Evolutionary conservation across 371 early-diverging fungal species (phyloP), one percentile per base, ranked within the genome.

Genomic region (Mortierella sp.): DNA sequence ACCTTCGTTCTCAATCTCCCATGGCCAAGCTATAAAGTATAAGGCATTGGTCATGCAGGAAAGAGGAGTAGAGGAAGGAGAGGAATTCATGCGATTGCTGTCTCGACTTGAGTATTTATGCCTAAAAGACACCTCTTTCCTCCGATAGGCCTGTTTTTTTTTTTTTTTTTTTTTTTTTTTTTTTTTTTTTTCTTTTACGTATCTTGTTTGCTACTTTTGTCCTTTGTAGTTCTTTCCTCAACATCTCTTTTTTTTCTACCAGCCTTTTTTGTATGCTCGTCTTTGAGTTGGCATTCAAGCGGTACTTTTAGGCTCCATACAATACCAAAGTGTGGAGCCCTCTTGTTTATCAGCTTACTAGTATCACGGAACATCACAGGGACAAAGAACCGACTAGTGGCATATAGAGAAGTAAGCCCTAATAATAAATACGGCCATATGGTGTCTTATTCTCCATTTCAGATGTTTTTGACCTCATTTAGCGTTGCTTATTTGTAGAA

Each of bases 1-100:
- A 73, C 4, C 44, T 80, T n/a, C 60, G 58, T n/a, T n/a, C 23
- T 11, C 45, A 37, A 2, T 50, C 60, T 15, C 50, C 53, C 43
- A 57, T 37, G 2, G 68, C 80, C 37, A 79, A 73, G 64, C 60
- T 79, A 37, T 76, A 71, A 66, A 60, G 16, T 21, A 30, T n/a
- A 15, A 28, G 16, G 57, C 9, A 28, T 51, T 51, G 51, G 7
- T n/a, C n/a, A n/a, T n/a, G n/a, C n/a, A n/a, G n/a, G n/a, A n/a
- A n/a, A n/a, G n/a, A n/a, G n/a, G n/a, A n/a, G n/a, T n/a, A n/a
- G n/a, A n/a, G n/a, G n/a, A n/a, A n/a, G n/a, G n/a, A n/a, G n/a
- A n/a, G 51, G 51, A 57, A 7, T 37, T 37, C 51, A 12, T 46
- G 12, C 18, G 46, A 46, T 12, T 46, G 46, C 12, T 12, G 12